phyloP scores from a whole-genome alignment of 2,329 filamentous ascomycete genomes.

The Lasiodiplodia gonubiensis region DNA sequence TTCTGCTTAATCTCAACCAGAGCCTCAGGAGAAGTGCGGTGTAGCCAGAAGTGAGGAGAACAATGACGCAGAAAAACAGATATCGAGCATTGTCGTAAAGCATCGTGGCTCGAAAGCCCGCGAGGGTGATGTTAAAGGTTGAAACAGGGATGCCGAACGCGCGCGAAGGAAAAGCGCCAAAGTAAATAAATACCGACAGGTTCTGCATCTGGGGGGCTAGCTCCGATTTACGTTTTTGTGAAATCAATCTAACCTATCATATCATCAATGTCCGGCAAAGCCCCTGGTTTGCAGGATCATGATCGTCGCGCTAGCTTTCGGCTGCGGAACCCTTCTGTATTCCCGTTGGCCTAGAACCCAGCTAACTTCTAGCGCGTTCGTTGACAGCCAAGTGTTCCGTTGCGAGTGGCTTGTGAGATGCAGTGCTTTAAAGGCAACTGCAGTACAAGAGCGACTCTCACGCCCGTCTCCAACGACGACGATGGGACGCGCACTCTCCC shows the following conservation, averaged over 20 bases:
- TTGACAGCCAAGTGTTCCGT: not conserved
- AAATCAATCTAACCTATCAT: too few species aligned
- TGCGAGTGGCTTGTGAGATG: too few species aligned
- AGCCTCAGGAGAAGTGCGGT: not conserved
- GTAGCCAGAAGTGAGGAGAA: not conserved
- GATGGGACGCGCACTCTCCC: too few species aligned
- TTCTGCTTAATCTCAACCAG: not conserved
- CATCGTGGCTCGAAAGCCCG: not conserved
- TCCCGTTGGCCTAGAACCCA: not conserved
- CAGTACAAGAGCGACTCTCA: too few species aligned
- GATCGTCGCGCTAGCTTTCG: not conserved
- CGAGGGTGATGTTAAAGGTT: too few species aligned
- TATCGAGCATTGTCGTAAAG: not conserved
- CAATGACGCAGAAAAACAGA: not conserved
- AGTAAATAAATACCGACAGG: too few species aligned
- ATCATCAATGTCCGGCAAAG: not conserved
- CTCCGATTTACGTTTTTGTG: too few species aligned
- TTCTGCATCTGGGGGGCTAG: too few species aligned
- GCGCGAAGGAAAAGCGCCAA: too few species aligned
- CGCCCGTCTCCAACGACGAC: too few species aligned
- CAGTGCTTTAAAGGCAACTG: too few species aligned
- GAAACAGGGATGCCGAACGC: too few species aligned
- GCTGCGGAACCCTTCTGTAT: not conserved
- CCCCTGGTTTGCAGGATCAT: not conserved
- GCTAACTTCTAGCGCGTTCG: not conserved